Conservation (phyloP, 768 basidiomycete species). For the Boletus tomentosulus region DNA sequence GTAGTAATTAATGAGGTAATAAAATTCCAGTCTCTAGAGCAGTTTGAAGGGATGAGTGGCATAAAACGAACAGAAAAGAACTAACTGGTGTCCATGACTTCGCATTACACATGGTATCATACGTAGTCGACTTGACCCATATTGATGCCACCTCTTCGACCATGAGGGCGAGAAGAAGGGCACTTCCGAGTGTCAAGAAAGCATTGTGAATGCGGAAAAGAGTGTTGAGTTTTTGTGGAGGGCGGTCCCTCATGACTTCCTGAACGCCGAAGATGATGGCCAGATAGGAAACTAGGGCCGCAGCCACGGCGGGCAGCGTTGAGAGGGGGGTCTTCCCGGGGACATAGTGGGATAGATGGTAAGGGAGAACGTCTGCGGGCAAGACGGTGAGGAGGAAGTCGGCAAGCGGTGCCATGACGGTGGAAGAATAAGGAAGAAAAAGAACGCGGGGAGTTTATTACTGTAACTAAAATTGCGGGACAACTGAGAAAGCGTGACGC, state of each 20-base stretch:
- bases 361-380: conserved; percentile 42
- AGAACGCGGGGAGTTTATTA: conserved; percentile 7
- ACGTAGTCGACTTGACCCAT: conserved; percentile 64
- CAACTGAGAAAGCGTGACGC: conserved; percentile 29
- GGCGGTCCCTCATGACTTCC: conserved; percentile 75
- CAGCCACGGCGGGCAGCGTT: conserved; percentile 60
- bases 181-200: conserved; percentile 78
- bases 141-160: conserved; percentile 87
- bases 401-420: conserved; percentile 67
- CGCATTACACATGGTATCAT: conserved; percentile 72
- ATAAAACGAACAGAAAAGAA: conserved; percentile 15
- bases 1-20: conserved; percentile 99
- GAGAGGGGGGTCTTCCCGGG: conserved; percentile 56
- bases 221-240: conserved; percentile 69
- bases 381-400: conserved; percentile 60
- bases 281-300: conserved; percentile 76
- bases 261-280: conserved; percentile 82
- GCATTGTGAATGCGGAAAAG: conserved; percentile 92
- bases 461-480: conserved; percentile 22
- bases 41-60: conserved; percentile 2
- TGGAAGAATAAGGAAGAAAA: conserved; percentile 22
- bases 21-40: conserved; percentile 80
- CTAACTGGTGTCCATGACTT: conserved; percentile 85
- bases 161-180: conserved; percentile 83
- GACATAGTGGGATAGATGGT: conserved; percentile 45